Conservation (phyloP, 352 stramenopile species). For the Phytophthora boehmeriae region DNA sequence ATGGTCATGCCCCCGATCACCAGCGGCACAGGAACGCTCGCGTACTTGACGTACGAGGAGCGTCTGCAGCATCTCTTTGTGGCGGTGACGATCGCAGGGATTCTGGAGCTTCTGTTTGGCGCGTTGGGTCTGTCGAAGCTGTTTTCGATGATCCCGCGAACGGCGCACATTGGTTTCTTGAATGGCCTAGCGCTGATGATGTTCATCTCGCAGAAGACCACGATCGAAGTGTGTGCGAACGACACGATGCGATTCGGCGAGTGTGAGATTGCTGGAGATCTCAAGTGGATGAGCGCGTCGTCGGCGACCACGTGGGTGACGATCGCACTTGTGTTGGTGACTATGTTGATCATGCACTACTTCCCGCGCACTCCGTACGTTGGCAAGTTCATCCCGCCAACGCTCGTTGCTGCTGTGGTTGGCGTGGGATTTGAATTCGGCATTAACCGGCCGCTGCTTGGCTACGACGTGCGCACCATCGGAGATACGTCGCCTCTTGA, state of each 20-base stretch:
- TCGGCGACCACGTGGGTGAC: slow-evolving; percentile 67
- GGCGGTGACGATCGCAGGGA: slow-evolving; percentile 83
- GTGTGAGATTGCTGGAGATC: slow-evolving; percentile 67
- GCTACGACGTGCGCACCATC: slow-evolving; percentile 81
- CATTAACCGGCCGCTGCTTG: slow-evolving; percentile 77
- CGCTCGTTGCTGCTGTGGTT: slow-evolving; percentile 77
- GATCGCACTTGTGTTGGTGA: slow-evolving; percentile 72
- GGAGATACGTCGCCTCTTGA: slow-evolving; percentile 68
- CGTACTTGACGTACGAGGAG: slow-evolving; percentile 65
- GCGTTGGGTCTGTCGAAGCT: slow-evolving; percentile 87
- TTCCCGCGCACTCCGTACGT: slow-evolving; percentile 69
- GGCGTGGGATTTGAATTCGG: slow-evolving; percentile 88
- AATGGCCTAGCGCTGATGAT: slow-evolving; percentile 96
- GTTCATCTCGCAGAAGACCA: slow-evolving; percentile 92
- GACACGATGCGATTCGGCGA: slow-evolving; percentile 69
- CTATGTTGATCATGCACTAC: slow-evolving; percentile 88
- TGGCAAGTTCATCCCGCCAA: slow-evolving; percentile 76
- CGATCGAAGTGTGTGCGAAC: slow-evolving; percentile 84
- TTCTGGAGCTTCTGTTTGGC: slow-evolving; percentile 88
- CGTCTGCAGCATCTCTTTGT: slow-evolving; percentile 88
- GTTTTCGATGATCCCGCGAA: slow-evolving; percentile 93
- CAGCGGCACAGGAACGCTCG: slow-evolving; percentile 48
- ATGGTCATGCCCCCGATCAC: slow-evolving; percentile 92
- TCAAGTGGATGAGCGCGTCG: slow-evolving; percentile 76
- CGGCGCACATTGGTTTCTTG: slow-evolving; percentile 96